Evolutionary conservation across 495 filamentous ascomycete genomes (phyloP), one percentile per base, ranked within the genome.

Genomic region (Hypoxylon fragiforme): DNA sequence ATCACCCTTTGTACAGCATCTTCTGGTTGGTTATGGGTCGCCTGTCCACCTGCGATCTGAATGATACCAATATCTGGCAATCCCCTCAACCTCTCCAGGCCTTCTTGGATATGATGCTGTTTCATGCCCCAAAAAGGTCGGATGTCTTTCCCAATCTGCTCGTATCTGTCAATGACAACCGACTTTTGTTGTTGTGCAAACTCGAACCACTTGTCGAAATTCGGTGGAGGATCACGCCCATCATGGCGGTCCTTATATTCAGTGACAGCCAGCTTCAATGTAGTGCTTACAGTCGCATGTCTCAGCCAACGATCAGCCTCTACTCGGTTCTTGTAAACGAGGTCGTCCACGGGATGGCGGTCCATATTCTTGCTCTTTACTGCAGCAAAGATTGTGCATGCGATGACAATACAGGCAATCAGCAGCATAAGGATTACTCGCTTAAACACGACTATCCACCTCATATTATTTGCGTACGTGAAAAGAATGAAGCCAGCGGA

Each of bases 161-260:
- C 84, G 54, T 86, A 92, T 52, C 87, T 81, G 54, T 95, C 89
- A 52, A 92, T 80, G 8, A 91, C 72, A 8, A 83, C 69, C 1
- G 88, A 88, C 4, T 77, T 78, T 34, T 79, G 81, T 8, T 71
- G 71, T 16, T 68, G 80, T 6, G 89, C 86, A 67, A 85, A 92
- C 30, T 85, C 72, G 60, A 83, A 91, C 90, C 89, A 92, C 50
- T 79, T 67, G 58, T 89, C 83, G 54, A 89, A 90, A 36, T 81
- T 72, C 0, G 77, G 74, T 52, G 86, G 86, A 11, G 86, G 86
- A 3, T 74, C 65, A 19, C 83, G 70, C 1, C 75, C 71, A 20
- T 63, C 51, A 43, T 85, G 74, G 22, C 83, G 77, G 37, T 73
- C 69, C 36, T 72, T 71, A 66, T 90, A 89, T 63, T 84, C 80